Base-by-base conservation (phyloP, 768 basidiomycete species). In the Pisolithus orientalis region DNA sequence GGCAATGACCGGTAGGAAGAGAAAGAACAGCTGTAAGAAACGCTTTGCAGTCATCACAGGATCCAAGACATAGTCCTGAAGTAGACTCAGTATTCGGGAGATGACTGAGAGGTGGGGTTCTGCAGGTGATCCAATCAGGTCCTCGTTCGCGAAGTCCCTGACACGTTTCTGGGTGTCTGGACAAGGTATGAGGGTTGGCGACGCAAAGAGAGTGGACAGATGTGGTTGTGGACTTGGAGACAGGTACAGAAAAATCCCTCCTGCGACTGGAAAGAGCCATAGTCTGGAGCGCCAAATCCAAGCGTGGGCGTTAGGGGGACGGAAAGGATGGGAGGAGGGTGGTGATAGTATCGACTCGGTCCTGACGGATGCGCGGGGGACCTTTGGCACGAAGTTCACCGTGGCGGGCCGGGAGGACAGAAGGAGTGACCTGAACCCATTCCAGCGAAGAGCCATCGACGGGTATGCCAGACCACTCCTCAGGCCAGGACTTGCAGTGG, bases 1-100 rank as follows among this genome's bases (percentile, higher is more conserved):
- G 44, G 94, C 43, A 48, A 99, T 79, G 53, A 97, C 91, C 1
- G 96, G 96, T 4, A 87, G 69, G 69, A 99, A 98, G 50, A 98
- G 74, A 55, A 78, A 67, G 57, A 86, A 84, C 21, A 99, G 80
- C 60, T 88, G 81, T 25, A 93, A 67, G 71, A 98, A 97, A 39
- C 96, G 80, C 49, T 78, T 73, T 25, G 85, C 80, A 1, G 92
- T 97, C 44, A 87, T 75, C 47, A 98, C 65, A 13, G 93, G 95
- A 63, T 97, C 94, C 79, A 87, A 80, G 59, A 98, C 69, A 48
- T 73, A 75, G 49, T 77, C 71, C 40, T 74, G 75, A 16, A 94
- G 59, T 46, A 88, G 61, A 11, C 63, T 55, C 8, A 66, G 44
- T 46, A 87, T 68, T 42, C 77, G 71, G 3, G 71, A 62, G 14